These are phyloP conservation scores for Linum tenue DNA, from an alignment of 345 rosid genomes.

Conservation along the genomic window DNA sequence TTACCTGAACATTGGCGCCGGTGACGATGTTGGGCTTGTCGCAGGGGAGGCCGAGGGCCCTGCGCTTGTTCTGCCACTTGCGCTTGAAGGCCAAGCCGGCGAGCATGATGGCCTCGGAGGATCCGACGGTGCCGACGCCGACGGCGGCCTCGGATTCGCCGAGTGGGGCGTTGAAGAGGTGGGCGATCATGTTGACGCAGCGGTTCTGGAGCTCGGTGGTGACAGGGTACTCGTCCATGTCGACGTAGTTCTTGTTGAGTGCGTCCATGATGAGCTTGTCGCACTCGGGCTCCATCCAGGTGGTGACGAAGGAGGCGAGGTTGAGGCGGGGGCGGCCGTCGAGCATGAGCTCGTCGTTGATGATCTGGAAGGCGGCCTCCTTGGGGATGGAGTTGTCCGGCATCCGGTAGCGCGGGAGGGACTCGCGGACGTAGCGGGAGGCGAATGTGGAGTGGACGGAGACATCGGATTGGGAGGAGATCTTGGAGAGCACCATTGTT, in stretches of 20 bases:
- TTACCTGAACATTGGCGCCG: slow-evolving; percentile 88
- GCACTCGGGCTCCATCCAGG: too few relatives aligned
- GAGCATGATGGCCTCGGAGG: not conserved
- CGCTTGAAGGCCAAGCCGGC: not conserved
- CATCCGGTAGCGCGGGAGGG: slow-evolving; percentile 72
- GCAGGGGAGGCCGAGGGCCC: slow-evolving; percentile 65
- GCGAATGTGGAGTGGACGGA: slow-evolving; percentile 84
- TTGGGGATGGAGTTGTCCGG: slow-evolving; percentile 83
- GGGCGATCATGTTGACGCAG: slow-evolving; percentile 91
- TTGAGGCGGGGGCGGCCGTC: slow-evolving; percentile 92
- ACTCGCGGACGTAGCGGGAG: slow-evolving; percentile 70
- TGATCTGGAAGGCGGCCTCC: slow-evolving; percentile 91
- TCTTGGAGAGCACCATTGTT: slow-evolving; percentile 69
- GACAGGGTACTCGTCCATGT: too few relatives aligned
- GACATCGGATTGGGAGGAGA: slow-evolving; percentile 50
- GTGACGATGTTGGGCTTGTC: slow-evolving; percentile 94
- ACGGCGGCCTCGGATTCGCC: slow-evolving; percentile 33
- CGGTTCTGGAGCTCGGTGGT: too few relatives aligned
- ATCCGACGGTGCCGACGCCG: not conserved
- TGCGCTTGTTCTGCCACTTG: slow-evolving; percentile 66
- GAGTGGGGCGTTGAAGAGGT: slow-evolving; percentile 76
- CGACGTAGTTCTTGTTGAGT: too few relatives aligned
- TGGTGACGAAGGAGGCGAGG: too few relatives aligned
- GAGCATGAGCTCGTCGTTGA: slow-evolving; percentile 73
- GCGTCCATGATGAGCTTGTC: too few relatives aligned